A percentile compares a stretch with the other conserved stretches of the same genome.
Evolutionary conservation across 768 basidiomycete genomes (phyloP).

Genomic region (Inosperma sp.): DNA sequence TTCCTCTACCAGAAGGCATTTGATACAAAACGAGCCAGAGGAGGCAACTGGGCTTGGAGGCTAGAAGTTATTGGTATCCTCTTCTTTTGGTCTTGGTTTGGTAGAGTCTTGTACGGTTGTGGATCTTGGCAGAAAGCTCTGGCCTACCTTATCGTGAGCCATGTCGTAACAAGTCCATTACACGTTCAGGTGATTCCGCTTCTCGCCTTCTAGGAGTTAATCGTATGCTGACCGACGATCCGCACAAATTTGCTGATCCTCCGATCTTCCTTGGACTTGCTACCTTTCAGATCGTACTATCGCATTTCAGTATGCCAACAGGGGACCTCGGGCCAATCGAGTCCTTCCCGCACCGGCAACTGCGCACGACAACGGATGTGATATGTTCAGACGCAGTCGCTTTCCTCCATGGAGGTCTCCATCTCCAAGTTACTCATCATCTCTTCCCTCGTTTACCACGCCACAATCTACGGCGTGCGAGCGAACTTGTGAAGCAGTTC

Average conservation of each 20-base stretch:
- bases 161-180: conserved; percentile 82
- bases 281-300: conserved; percentile 75
- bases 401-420: conserved; percentile 95
- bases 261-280: background rate
- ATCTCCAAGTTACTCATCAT: conserved; percentile 96
- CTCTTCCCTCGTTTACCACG: conserved; percentile 93
- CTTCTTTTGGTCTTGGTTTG: conserved; percentile 92
- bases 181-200: conserved; percentile 72
- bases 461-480: conserved; percentile 85
- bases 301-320: conserved; percentile 95
- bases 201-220: conserved; percentile 2
- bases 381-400: conserved; percentile 78
- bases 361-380: conserved; percentile 97
- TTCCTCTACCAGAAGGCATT: conserved; percentile 66
- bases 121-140: conserved; percentile 68
- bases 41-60: conserved; percentile 74
- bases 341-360: conserved; percentile 88
- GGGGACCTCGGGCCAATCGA: conserved; percentile 86
- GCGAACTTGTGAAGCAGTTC: conserved; percentile 79
- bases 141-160: conserved; percentile 77
- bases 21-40: conserved; percentile 57
- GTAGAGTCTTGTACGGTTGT: conserved; percentile 60
- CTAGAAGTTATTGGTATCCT: conserved; percentile 68
- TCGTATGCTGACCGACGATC: conserved; percentile 5
- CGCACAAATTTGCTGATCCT: background rate